Percentiles rank a stretch among this genome's conserved stretches.
These are phyloP conservation scores for Phytophthora hybrid DNA, from an alignment of 352 stramenopile species.

Conservation along the genomic window DNA sequence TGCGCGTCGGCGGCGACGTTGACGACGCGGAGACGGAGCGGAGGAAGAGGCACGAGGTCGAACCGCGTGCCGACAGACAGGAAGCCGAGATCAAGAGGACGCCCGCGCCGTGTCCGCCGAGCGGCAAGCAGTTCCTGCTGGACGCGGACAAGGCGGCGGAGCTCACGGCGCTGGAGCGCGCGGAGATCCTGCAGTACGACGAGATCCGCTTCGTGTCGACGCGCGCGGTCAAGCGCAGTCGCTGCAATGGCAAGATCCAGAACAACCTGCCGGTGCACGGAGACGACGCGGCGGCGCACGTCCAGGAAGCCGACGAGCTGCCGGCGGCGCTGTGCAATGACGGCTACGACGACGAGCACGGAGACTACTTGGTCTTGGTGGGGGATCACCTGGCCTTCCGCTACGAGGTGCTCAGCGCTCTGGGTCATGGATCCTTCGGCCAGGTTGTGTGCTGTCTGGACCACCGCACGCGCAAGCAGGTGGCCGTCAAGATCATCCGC, in stretches of 20 bases:
- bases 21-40: constrained; percentile 20
- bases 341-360: constrained; percentile 97
- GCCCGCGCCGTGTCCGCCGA: constrained; percentile 23
- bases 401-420: constrained; percentile 95
- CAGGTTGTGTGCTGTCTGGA: constrained; percentile 97
- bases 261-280: constrained; percentile 31
- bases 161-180: constrained; percentile 57
- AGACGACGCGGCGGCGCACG: constrained; percentile 16
- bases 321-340: constrained; percentile 82
- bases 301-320: constrained; percentile 19
- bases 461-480: constrained; percentile 81
- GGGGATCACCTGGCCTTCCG: constrained; percentile 95
- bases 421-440: constrained; percentile 98
- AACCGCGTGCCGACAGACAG: constrained; percentile 8
- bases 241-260: constrained; percentile 43
- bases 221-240: constrained; percentile 42
- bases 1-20: constrained; percentile 8
- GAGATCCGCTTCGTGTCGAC: constrained; percentile 64
- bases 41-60: constrained; percentile 27
- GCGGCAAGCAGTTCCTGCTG: constrained; percentile 40
- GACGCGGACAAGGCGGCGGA: constrained; percentile 36
- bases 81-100: constrained; percentile 17
- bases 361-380: constrained; percentile 96
- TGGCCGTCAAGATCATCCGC: constrained; percentile 99
- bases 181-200: constrained; percentile 60